Percentiles rank a stretch among this genome's conserved stretches.
phyloP scores from a whole-genome alignment of 805 yeast species.

The Lachancea dasiensis region DNA sequence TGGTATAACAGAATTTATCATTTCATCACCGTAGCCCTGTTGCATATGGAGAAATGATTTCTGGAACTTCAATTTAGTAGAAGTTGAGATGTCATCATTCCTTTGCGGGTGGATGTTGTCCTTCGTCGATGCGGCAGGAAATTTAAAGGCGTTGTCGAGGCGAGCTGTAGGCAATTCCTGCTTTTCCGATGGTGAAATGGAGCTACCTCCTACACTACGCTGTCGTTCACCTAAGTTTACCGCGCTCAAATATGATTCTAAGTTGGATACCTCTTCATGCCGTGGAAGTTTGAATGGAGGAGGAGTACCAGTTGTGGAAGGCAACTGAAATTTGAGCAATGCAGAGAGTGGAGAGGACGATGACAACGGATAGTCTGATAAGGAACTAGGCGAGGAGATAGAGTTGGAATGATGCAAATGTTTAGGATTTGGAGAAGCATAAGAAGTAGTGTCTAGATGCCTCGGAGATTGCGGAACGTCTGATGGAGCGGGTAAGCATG shows the following conservation, averaged over 20 bases:
- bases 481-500: background rate
- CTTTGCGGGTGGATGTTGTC: background rate
- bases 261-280: slow-evolving; percentile 28
- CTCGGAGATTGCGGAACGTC: background rate
- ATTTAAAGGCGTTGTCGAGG: slow-evolving; percentile 5
- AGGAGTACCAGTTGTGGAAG: slow-evolving; percentile 17
- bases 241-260: slow-evolving; percentile 29
- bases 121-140: slow-evolving; percentile 5
- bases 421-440: background rate
- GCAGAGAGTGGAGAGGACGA: slow-evolving; percentile 31
- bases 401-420: background rate
- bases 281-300: slow-evolving; percentile 25
- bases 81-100: background rate
- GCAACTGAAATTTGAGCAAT: slow-evolving; percentile 29
- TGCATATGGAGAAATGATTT: slow-evolving; percentile 17
- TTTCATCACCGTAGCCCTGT: slow-evolving; percentile 12
- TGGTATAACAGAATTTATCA: slow-evolving; percentile 38
- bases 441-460: background rate
- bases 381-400: slow-evolving; percentile 2
- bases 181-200: slow-evolving; percentile 1
- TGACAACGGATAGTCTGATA: slow-evolving; percentile 24
- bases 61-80: slow-evolving; percentile 25
- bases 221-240: slow-evolving; percentile 25
- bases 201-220: background rate
- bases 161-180: background rate